These are phyloP conservation scores for Aureobasidium sp. DNA, from an alignment of 2,329 filamentous ascomycete species.

Conservation along the genomic window DNA sequence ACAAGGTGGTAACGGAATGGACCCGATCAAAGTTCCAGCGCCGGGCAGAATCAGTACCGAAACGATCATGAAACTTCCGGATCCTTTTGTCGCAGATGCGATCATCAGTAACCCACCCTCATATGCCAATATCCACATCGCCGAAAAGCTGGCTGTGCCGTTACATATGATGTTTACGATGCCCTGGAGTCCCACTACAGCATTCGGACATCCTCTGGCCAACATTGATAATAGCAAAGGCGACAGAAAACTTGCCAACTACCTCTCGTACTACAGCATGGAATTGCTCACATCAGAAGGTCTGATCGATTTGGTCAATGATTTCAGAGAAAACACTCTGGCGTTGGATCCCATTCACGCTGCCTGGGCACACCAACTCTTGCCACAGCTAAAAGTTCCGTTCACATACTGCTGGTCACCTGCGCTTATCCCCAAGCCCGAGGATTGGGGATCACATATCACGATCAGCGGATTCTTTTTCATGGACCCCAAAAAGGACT, in stretches of 20 bases:
- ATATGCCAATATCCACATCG: constrained; percentile 68
- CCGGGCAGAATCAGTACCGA: constrained; percentile 1
- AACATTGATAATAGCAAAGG: constrained; percentile 72
- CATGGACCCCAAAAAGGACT: constrained; percentile 58
- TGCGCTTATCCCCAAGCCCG: constrained; percentile 68
- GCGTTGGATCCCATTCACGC: constrained; percentile 70
- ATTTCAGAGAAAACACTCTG: constrained; percentile 57
- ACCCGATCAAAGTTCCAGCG: neutral
- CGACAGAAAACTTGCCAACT: constrained; percentile 71
- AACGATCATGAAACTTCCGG: constrained; percentile 30
- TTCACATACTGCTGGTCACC: constrained; percentile 93
- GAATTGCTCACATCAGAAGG: constrained; percentile 94
- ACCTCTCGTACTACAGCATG: constrained; percentile 74
- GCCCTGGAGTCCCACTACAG: constrained; percentile 81
- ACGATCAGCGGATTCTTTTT: constrained; percentile 73
- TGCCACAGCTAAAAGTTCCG: constrained; percentile 68
- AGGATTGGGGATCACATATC: constrained; percentile 67
- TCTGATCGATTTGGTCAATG: constrained; percentile 83
- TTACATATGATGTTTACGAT: constrained; percentile 91
- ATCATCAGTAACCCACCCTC: constrained; percentile 74
- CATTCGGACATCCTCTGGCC: constrained; percentile 79
- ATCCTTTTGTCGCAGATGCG: constrained; percentile 67
- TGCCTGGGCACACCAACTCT: constrained; percentile 74
- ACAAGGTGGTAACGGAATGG: neutral
- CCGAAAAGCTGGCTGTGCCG: constrained; percentile 67